Percentiles rank a stretch among this genome's conserved stretches.
Conservation (phyloP, 2,329 filamentous ascomycete species). For the Allantophomopsis lycopodina region DNA sequence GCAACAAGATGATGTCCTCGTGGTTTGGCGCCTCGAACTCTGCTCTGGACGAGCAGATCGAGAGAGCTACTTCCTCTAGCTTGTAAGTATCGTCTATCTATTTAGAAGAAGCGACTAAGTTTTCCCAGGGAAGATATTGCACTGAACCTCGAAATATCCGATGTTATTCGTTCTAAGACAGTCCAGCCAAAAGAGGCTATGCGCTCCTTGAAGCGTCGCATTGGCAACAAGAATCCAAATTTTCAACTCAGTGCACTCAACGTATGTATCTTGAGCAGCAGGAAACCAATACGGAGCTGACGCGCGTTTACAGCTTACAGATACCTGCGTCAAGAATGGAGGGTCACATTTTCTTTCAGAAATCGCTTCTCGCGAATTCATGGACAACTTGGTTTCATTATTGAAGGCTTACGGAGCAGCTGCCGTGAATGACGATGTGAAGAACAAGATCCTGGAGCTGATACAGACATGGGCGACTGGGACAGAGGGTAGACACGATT, state of each 20-base stretch:
- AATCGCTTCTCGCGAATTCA: slow-evolving; percentile 93
- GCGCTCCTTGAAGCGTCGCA: slow-evolving; percentile 85
- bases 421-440: slow-evolving; percentile 74
- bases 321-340: slow-evolving; percentile 98
- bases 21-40: slow-evolving; percentile 83
- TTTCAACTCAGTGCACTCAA: slow-evolving; percentile 90
- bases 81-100: slow-evolving; percentile 42
- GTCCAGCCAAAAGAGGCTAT: slow-evolving; percentile 97
- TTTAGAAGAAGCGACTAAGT: slow-evolving; percentile 6
- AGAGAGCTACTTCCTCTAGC: slow-evolving; percentile 87
- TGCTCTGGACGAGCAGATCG: slow-evolving; percentile 92
- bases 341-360: slow-evolving; percentile 89
- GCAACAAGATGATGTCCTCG: slow-evolving; percentile 64
- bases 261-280: slow-evolving; percentile 29
- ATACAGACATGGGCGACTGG: slow-evolving; percentile 90
- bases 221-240: slow-evolving; percentile 97
- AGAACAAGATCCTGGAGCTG: slow-evolving; percentile 79
- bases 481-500: slow-evolving; percentile 69
- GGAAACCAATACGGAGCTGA: slow-evolving; percentile 13
- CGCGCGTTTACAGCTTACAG: slow-evolving; percentile 53
- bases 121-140: slow-evolving; percentile 76
- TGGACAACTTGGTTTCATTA: slow-evolving; percentile 90
- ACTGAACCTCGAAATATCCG: slow-evolving; percentile 94
- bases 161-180: slow-evolving; percentile 92
- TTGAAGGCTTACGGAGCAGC: slow-evolving; percentile 65